Conservation (phyloP, 345 rosid species). For the Salix purpurea region DNA sequence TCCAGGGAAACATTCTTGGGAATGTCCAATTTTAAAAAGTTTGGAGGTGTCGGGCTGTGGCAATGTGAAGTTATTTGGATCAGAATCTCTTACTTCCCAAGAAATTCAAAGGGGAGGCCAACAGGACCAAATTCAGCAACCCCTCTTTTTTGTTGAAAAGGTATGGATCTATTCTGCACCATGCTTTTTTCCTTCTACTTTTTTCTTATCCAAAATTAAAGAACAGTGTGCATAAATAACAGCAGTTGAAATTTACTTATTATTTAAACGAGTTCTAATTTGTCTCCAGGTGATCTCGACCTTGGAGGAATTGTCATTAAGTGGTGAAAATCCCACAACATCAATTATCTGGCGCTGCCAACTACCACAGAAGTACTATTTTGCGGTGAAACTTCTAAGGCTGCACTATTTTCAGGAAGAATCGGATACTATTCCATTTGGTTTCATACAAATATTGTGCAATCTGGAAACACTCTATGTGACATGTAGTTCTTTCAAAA, state of each 20-base stretch:
- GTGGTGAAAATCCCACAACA: background rate
- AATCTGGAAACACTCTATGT: background rate
- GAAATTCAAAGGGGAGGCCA: background rate
- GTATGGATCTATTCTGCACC: background rate
- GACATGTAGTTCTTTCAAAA: background rate
- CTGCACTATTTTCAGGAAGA: background rate
- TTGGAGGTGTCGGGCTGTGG: background rate
- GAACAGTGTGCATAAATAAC: no score
- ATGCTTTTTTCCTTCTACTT: background rate
- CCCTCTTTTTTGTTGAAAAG: background rate
- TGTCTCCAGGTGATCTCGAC: background rate
- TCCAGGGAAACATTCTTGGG: background rate
- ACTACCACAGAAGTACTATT: background rate
- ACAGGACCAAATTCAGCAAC: background rate
- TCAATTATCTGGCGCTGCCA: background rate
- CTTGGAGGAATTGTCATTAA: background rate
- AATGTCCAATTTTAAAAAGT: conserved; percentile 9
- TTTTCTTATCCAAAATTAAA: background rate
- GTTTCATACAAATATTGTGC: background rate
- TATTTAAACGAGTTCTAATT: background rate
- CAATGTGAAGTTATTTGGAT: background rate
- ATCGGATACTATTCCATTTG: background rate
- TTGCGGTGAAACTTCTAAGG: background rate
- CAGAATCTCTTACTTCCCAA: background rate
- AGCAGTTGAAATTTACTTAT: background rate